These are phyloP conservation scores for Ceraceosorus guamensis DNA, from an alignment of 1,284 basidiomycete species.

Conservation along the genomic window DNA sequence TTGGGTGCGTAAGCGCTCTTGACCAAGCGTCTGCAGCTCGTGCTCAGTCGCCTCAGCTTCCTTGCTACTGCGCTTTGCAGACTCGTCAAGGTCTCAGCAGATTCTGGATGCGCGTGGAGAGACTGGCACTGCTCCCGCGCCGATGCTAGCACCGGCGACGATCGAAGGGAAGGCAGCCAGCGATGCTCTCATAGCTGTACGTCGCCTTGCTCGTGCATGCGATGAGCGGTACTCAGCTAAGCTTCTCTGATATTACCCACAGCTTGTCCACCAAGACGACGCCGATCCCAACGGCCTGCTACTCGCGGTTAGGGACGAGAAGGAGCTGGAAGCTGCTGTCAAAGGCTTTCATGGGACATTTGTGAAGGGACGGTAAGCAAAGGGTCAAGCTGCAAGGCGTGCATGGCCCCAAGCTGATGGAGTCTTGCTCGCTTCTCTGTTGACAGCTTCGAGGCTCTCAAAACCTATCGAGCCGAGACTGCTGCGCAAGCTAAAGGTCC, in stretches of 20 bases:
- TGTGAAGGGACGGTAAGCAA: conserved; percentile 50
- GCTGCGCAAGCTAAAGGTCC: conserved; percentile 57
- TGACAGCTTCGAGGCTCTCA: conserved; percentile 55
- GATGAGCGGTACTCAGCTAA: background rate
- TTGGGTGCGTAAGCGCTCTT: conserved; percentile 60
- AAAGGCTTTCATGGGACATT: conserved; percentile 46
- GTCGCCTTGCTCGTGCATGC: background rate
- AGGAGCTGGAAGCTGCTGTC: conserved; percentile 48
- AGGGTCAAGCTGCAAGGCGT: background rate
- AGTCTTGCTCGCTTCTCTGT: background rate
- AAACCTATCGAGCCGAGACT: conserved; percentile 54
- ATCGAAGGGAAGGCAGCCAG: conserved; percentile 61
- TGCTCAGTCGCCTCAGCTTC: background rate
- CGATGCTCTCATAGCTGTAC: conserved; percentile 56
- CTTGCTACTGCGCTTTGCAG: conserved; percentile 7
- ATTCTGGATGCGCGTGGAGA: conserved; percentile 60
- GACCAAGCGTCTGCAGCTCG: background rate
- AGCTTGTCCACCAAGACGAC: conserved; percentile 57
- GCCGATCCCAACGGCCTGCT: conserved; percentile 54
- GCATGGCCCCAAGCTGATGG: background rate
- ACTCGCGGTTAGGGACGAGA: conserved; percentile 41
- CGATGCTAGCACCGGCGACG: conserved; percentile 69
- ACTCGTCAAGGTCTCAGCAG: conserved; percentile 43
- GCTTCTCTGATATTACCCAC: background rate
- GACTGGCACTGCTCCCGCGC: conserved; percentile 66